Base-by-base conservation (phyloP, 1,284 basidiomycete species). In the Puccinia sorghi region DNA sequence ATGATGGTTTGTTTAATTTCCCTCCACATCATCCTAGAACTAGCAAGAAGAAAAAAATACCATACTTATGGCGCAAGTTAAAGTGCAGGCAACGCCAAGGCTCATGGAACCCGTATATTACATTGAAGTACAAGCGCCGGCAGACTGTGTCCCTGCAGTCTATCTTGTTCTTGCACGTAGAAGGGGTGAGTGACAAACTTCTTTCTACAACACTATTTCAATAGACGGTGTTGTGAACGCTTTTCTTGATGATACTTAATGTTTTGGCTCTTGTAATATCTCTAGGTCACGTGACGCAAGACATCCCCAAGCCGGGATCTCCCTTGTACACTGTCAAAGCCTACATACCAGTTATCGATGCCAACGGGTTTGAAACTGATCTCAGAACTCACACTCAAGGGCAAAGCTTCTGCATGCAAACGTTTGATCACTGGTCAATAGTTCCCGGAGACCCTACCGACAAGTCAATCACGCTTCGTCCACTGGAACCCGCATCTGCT, bases 361-460 rank as follows among this genome's bases (percentile, higher is more conserved):
- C 97, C 48, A 98, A 97, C 83, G 97, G 97, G 0, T 99, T 99
- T 85, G 97, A 99, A 87, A 97, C 95, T 7, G 97, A 99, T 86
- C 86, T 99, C 84, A 87, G 97, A 82, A 98, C 95, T 54, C 93
- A 95, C 70, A 99, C 97, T 32, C 92, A 97, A 85, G 97, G 97
- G 27, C 94, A 97, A 85, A 97, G 97, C 17, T 98, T 99, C 87
- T 95, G 93, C 82, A 87, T 96, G 81, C 95, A 97, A 86, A 89
- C 92, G 79, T 99, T 99, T 85, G 94, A 97, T 85, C 97, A 99
- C 84, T 99, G 97, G 96, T 92, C 92, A 56, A 93, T 97, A 83
- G 96, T 98, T 17, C 96, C 96, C 81, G 96, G 95, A 84, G 95
- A 98, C 86, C 97, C 97, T 61, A 95, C 92, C 82, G 97, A 99